Evolutionary conservation across 1,284 basidiomycete genomes (phyloP).

Genomic region (Vanrija sp.): DNA sequence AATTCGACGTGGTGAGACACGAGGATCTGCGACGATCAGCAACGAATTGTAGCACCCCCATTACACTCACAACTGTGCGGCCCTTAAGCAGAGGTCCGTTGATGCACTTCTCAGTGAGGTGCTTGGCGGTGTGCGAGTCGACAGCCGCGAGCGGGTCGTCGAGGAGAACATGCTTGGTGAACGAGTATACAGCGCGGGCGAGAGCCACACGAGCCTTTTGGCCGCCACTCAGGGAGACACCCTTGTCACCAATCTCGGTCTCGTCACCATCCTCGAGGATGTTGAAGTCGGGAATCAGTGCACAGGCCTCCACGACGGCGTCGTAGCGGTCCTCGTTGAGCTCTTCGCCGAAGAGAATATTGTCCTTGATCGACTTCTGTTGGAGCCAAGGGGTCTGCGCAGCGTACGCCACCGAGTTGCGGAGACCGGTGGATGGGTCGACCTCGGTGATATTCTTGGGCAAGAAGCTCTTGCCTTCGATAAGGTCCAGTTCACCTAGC

Average conservation of each 20-base stretch:
- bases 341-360: slow-evolving; percentile 66
- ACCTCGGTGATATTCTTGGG: slow-evolving; percentile 62
- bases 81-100: slow-evolving; percentile 60
- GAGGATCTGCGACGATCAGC: slow-evolving; percentile 54
- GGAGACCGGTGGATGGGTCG: slow-evolving; percentile 59
- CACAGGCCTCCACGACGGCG: slow-evolving; percentile 72
- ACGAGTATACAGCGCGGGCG: slow-evolving; percentile 54
- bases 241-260: slow-evolving; percentile 68
- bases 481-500: slow-evolving; percentile 62
- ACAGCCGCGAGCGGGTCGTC: slow-evolving; percentile 86
- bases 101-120: slow-evolving; percentile 63
- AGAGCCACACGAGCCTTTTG: slow-evolving; percentile 69
- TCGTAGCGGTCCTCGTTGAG: slow-evolving; percentile 67
- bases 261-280: slow-evolving; percentile 75
- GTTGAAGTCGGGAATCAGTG: slow-evolving; percentile 65
- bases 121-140: slow-evolving; percentile 80
- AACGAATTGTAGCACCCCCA: too few relatives aligned
- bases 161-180: slow-evolving; percentile 66
- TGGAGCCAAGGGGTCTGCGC: slow-evolving; percentile 82
- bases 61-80: slow-evolving; percentile 57
- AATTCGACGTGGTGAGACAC: slow-evolving; percentile 82
- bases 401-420: slow-evolving; percentile 74
- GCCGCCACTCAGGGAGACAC: slow-evolving; percentile 65
- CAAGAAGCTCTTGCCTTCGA: slow-evolving; percentile 59
- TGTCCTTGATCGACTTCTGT: slow-evolving; percentile 55